phyloP scores from a whole-genome alignment of 768 basidiomycete species.

The Collybiopsis confluens region DNA sequence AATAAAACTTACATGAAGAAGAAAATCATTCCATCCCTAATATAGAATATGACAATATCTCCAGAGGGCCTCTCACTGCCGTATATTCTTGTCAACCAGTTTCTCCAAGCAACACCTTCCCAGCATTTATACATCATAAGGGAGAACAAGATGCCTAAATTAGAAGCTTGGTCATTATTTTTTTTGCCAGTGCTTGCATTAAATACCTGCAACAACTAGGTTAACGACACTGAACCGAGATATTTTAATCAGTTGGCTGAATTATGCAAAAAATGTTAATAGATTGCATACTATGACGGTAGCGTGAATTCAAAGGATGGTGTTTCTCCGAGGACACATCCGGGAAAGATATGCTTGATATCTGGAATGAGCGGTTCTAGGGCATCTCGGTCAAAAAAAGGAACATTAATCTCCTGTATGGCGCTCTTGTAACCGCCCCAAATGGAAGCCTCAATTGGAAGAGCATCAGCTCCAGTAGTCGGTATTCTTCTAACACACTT shows the following conservation, averaged over 20 bases:
- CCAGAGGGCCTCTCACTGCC: too few relatives aligned
- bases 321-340: neutral
- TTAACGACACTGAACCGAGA: neutral
- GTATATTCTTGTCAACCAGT: neutral
- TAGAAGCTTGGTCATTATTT: neutral
- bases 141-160: neutral
- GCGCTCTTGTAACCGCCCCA: neutral
- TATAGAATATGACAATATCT: too few relatives aligned
- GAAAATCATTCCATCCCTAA: too few relatives aligned
- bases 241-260: too few relatives aligned
- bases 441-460: neutral
- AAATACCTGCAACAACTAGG: neutral
- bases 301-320: neutral
- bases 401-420: neutral
- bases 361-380: neutral
- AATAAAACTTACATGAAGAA: too few relatives aligned
- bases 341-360: neutral
- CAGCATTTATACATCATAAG: neutral
- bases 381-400: neutral
- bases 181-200: neutral
- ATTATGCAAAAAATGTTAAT: neutral
- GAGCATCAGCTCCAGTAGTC: too few relatives aligned
- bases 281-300: neutral
- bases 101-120: neutral
- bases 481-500: too few relatives aligned